A percentile compares a stretch with the other conserved stretches of the same genome.
Conservation (phyloP, 495 filamentous ascomycete species). For the Pyrenula massariospora region DNA sequence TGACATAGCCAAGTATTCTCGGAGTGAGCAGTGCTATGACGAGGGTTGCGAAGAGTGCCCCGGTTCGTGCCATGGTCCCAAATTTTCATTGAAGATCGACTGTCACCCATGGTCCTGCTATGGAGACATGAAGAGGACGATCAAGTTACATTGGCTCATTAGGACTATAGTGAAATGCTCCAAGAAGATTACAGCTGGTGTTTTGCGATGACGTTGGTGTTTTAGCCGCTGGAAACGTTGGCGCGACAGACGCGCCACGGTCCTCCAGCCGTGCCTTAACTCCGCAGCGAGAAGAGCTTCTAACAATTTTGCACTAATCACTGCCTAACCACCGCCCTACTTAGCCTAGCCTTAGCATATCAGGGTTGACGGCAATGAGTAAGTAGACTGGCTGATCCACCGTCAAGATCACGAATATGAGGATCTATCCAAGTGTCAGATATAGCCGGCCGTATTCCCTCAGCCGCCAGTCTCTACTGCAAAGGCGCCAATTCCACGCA, state of each 20-base stretch:
- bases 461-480: neutral
- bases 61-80: neutral
- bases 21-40: neutral
- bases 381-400: too few relatives aligned
- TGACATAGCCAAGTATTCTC: conserved; percentile 5
- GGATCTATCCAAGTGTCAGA: too few relatives aligned
- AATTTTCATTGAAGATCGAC: neutral
- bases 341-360: too few relatives aligned
- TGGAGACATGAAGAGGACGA: too few relatives aligned
- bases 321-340: too few relatives aligned
- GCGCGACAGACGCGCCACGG: neutral
- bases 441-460: neutral
- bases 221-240: too few relatives aligned
- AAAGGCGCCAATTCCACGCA: neutral
- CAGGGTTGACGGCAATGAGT: too few relatives aligned
- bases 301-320: too few relatives aligned
- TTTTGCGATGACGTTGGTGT: neutral
- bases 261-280: neutral
- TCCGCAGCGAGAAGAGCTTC: neutral
- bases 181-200: neutral
- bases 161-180: too few relatives aligned
- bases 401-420: too few relatives aligned
- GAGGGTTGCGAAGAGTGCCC: neutral
- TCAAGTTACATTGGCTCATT: too few relatives aligned
- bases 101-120: neutral